phyloP scores from a whole-genome alignment of 106 monocot species.

The Apostasia shenzhenica region DNA sequence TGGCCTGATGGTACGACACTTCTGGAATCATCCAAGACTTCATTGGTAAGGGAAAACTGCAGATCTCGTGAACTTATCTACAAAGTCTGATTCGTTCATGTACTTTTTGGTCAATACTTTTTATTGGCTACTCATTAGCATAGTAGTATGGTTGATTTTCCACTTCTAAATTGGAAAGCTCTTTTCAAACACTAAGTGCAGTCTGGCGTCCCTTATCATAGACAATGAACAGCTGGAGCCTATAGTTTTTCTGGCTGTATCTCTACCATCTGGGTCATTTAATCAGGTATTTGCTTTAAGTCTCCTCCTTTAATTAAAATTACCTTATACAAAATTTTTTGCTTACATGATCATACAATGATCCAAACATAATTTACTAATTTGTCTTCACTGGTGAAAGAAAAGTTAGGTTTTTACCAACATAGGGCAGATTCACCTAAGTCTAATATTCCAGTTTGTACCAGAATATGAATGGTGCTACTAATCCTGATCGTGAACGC shows the following conservation, averaged over 20 bases:
- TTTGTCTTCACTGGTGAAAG: no score
- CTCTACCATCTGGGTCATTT: constrained; percentile 94
- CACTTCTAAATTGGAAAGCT: constrained; percentile 33
- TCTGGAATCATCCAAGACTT: constrained; percentile 91
- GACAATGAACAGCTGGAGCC: constrained; percentile 98
- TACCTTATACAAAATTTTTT: no score
- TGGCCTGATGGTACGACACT: constrained; percentile 90
- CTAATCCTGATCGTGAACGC: no score
- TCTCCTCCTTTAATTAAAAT: no score
- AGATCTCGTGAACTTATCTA: constrained; percentile 93
- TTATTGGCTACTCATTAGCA: background rate
- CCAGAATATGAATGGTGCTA: no score
- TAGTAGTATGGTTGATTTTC: background rate
- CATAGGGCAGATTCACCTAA: no score
- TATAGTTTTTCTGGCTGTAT: constrained; percentile 91
- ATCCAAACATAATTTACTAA: no score
- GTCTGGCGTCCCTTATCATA: constrained; percentile 96
- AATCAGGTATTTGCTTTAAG: constrained; percentile 62
- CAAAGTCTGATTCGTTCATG: constrained; percentile 38
- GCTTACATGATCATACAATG: no score
- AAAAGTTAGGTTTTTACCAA: no score
- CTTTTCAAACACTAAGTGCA: constrained; percentile 84
- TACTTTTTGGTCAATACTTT: background rate
- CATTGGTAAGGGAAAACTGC: constrained; percentile 90
- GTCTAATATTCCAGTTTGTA: no score